These are phyloP conservation scores for Akanthomyces uredinophilus DNA, from an alignment of 2,329 filamentous ascomycete species.

Conservation along the genomic window DNA sequence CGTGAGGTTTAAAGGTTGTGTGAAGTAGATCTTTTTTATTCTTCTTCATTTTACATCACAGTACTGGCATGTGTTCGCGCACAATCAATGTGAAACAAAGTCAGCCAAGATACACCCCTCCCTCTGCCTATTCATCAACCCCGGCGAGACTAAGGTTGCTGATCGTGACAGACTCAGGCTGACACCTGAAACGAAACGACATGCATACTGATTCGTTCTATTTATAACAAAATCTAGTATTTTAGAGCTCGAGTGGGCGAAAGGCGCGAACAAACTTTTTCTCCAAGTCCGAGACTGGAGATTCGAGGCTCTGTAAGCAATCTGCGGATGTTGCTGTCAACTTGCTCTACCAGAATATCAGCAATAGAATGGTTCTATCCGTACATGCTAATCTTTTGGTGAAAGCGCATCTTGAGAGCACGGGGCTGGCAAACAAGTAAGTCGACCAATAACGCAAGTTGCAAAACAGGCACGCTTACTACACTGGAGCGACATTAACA, in stretches of 20 bases:
- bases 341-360: no score
- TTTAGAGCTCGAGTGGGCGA: not conserved
- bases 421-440: not conserved
- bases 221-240: not conserved
- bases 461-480: not conserved
- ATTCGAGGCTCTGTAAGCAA: no score
- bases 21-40: not conserved
- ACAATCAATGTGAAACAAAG: conserved; percentile 8
- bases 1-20: not conserved
- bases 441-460: not conserved
- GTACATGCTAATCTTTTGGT: not conserved
- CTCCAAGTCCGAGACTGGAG: no score
- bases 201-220: not conserved
- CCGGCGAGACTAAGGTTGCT: not conserved
- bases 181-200: conserved; percentile 14
- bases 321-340: no score
- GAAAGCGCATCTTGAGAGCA: not conserved
- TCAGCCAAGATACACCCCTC: not conserved
- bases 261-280: no score
- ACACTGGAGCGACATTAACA: not conserved
- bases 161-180: conserved; percentile 12
- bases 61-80: not conserved
- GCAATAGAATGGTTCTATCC: not conserved
- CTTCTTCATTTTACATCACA: not conserved
- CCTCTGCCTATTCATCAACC: not conserved